Base-by-base conservation (phyloP, 2,329 filamentous ascomycete genomes). In the Stachybotrys elegans region DNA sequence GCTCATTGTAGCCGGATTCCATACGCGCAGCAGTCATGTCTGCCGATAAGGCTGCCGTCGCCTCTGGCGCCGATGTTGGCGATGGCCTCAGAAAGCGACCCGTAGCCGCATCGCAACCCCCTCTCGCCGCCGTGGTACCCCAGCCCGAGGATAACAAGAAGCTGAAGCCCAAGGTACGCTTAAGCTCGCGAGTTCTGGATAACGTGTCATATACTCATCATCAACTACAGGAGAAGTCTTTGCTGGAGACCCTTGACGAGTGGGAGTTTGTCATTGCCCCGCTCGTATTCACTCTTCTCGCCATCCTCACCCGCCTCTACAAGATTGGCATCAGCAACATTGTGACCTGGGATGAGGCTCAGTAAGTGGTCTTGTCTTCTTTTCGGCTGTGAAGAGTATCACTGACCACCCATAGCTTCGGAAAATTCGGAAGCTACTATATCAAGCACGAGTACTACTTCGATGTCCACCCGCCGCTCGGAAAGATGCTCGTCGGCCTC, bases 391-490 rank as follows among this genome's bases (percentile, higher is more conserved):
- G n/a, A n/a, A n/a, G n/a, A n/a, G n/a, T n/a, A n/a, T n/a, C n/a
- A n/a, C n/a, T n/a, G n/a, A n/a, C n/a, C n/a, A n/a, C 25, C 42
- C 16, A 16, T 51, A 89, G 85, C 67, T 94, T 94, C 67, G 88
- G 88, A 63, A 98, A 98, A 73, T 98, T 98, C 68, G 93, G 93
- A 52, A 97, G 92, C 57, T 92, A 98, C 71, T 98, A 98, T 68
- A 84, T 98, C 63, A 96, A 98, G 69, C 88, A 92, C 67, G 93
- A 98, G 69, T 96, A 97, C 76, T 98, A 98, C 78, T 98, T 98
- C 58, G 67, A 70, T 52, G 86, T 94, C 46, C 88, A 95, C 68
- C 93, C 93, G 52, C 93, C 93, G 43, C 82, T 98, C 49, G 93
- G 93, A 63, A 98, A 98, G 76, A 97, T 98, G 82, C 83, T 98